phyloP scores from a whole-genome alignment of 2,329 filamentous ascomycete genomes.

The Arthrobotrys sphaeroides region DNA sequence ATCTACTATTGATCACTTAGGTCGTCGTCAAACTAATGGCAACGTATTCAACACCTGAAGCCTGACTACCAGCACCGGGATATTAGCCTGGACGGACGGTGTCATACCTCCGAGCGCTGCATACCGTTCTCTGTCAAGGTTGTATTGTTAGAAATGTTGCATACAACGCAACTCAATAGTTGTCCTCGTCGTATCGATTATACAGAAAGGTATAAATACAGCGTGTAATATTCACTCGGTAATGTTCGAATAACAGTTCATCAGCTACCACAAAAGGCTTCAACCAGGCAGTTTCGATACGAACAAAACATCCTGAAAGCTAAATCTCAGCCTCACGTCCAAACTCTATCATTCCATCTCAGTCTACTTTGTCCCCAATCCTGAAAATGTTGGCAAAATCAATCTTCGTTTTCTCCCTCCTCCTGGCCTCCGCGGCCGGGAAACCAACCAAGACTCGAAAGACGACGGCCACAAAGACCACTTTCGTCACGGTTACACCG shows the following conservation, averaged over 20 bases:
- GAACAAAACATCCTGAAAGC: not conserved
- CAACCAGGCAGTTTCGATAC: not conserved
- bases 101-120: not conserved
- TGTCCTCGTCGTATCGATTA: not conserved
- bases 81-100: not conserved
- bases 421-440: constrained; percentile 7
- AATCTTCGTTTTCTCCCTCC: constrained; percentile 20
- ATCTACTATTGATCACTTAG: not conserved
- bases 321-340: not conserved
- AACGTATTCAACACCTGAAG: not conserved
- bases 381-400: constrained; percentile 23
- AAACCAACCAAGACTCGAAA: not conserved
- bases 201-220: constrained; percentile 12
- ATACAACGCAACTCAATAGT: not conserved
- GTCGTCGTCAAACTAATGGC: not conserved
- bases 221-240: not conserved
- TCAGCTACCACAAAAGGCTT: not conserved
- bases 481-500: constrained; percentile 7
- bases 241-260: not conserved
- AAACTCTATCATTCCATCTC: not conserved
- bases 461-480: not conserved
- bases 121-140: not conserved
- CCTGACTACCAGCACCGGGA: not conserved
- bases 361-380: not conserved
- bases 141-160: not conserved